Percentiles rank a stretch among this genome's conserved stretches.
Evolutionary conservation across 495 filamentous ascomycete species (phyloP).

Genomic region (Jackrogersella multiformis): DNA sequence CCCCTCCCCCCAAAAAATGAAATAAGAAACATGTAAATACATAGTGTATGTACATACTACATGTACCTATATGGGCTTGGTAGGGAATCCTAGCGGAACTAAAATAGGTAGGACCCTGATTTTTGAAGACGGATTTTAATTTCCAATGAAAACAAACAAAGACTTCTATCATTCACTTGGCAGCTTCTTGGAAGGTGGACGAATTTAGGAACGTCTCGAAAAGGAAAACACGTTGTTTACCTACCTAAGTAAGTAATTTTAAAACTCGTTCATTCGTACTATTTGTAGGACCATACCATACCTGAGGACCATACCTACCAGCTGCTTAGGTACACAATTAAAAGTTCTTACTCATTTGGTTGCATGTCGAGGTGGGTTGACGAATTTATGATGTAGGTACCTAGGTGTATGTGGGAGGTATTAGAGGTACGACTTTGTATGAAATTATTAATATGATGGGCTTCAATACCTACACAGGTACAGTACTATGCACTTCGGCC

Average conservation of each 20-base stretch:
- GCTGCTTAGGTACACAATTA: not conserved
- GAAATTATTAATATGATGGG: not conserved
- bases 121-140: slow-evolving; percentile 17
- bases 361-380: not conserved
- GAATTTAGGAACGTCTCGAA: not conserved
- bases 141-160: slow-evolving; percentile 4
- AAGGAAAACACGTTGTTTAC: not conserved
- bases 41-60: no score
- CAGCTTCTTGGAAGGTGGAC: no score
- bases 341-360: not conserved
- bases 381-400: not conserved
- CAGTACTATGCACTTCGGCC: no score
- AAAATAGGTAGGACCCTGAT: slow-evolving; percentile 39
- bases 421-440: not conserved
- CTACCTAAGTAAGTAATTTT: no score
- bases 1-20: no score
- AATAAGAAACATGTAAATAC: no score
- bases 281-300: no score
- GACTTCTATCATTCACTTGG: no score
- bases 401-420: not conserved
- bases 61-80: slow-evolving; percentile 3
- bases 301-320: no score
- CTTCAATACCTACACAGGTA: not conserved
- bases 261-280: no score
- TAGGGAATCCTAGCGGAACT: not conserved